Evolutionary conservation across 108 stramenopile genomes (phyloP), one percentile per base, ranked within the genome.

Genomic region (Discostella pseudostelligera): DNA sequence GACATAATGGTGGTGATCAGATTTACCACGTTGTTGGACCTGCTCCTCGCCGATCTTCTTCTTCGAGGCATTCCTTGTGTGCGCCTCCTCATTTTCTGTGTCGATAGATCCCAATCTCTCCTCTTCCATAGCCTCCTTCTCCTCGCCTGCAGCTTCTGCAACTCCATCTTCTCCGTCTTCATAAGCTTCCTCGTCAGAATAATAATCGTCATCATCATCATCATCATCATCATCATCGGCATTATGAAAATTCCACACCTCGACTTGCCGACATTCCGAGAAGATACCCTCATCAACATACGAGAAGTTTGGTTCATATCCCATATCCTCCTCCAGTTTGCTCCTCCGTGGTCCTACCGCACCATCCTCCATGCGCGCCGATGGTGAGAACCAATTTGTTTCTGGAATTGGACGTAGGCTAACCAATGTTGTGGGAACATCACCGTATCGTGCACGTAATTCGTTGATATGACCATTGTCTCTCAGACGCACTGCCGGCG

Each of bases 171-270:
- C 29, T 14, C 35, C 56, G 20, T 76, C 67, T 28, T 14, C 16
- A 43, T 47, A 46, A 19, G n/a, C 43, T 8, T 58, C 50, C 20
- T 64, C 48, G 25, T 43, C 48, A n/a, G n/a, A n/a, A 21, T 43
- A 43, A 35, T 24, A 32, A 46, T 57, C 39, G 13, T 26, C 57
- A 14, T 58, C 50, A 24, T 63, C 58, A 11, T 57, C 65, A 42
- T 58, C 20, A 39, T 63, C 74, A 19, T 70, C 76, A 10, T 62
- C 54, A 21, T 62, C 69, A 19, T 62, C 69, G 0, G 62, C 39
- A 65, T 70, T 78, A 40, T 78, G 77, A 54, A 78, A 78, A 62
- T 78, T 78, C 69, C 69, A 78, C 24, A 78, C 70, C 54, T 78
- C 70, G 4, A 78, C 65, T 50, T 66, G 48, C 53, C 77, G 58